Evolutionary conservation across 2,329 filamentous ascomycete genomes (phyloP).

Genomic region (Monilinia polystroma): DNA sequence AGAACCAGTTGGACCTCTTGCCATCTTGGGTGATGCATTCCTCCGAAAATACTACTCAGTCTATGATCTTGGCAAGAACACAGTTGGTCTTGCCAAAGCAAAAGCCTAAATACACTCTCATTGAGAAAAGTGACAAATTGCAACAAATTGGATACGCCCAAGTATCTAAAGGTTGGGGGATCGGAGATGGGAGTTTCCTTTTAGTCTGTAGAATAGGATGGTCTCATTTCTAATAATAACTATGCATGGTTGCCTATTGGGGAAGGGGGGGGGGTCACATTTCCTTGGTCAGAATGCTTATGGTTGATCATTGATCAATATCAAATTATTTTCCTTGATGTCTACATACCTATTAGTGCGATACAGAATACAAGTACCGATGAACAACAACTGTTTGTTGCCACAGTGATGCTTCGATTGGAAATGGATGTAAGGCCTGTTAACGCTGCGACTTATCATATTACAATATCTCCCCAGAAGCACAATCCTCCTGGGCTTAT

Average conservation of each 20-base stretch:
- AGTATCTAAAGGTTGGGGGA: not conserved
- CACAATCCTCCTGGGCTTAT: not conserved
- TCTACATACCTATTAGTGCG: conserved; percentile 1
- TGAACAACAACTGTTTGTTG: not conserved
- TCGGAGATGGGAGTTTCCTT: conserved; percentile 15
- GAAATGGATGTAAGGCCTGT: not conserved
- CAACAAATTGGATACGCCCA: conserved; percentile 9
- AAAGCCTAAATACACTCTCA: conserved; percentile 41
- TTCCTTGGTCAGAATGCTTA: conserved; percentile 19
- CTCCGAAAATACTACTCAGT: conserved; percentile 89
- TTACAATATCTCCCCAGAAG: not conserved
- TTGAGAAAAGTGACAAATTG: conserved; percentile 14
- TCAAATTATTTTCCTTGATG: conserved; percentile 16
- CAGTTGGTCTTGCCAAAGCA: conserved; percentile 84
- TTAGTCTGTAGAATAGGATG: conserved; percentile 18
- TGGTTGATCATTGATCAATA: conserved; percentile 1
- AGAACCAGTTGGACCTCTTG: conserved; percentile 83
- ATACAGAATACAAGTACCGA: conserved; percentile 5
- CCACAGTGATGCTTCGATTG: not conserved
- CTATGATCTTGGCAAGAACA: conserved; percentile 87
- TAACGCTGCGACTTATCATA: not conserved
- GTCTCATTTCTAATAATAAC: conserved; percentile 20
- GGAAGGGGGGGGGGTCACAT: not conserved
- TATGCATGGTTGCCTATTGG: conserved; percentile 9
- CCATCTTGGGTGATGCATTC: conserved; percentile 89